Conservation (phyloP, 169 alveolate species). For the Plasmodium adleri region DNA sequence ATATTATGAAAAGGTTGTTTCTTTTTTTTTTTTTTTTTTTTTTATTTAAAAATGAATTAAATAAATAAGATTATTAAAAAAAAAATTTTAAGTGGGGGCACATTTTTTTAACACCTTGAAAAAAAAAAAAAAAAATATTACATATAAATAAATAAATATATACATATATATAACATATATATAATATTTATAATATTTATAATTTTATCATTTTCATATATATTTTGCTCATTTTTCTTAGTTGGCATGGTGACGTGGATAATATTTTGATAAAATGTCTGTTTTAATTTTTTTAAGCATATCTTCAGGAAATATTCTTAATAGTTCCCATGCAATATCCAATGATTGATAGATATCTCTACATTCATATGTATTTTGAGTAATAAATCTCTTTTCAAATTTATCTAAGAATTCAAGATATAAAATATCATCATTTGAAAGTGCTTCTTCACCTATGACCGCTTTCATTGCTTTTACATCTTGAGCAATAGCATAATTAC, state of each 20-base stretch:
- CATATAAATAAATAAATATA: background rate
- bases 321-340: conserved; percentile 98
- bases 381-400: conserved; percentile 97
- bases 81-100: no score
- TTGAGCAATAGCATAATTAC: conserved; percentile 99
- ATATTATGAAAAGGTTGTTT: no score
- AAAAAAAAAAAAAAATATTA: background rate
- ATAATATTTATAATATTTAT: background rate
- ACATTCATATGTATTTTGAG: conserved; percentile 98
- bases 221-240: background rate
- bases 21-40: no score
- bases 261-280: conserved; percentile 83
- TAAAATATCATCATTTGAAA: conserved; percentile 97
- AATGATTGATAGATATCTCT: conserved; percentile 97
- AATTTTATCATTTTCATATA: background rate
- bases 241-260: conserved; percentile 80
- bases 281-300: conserved; percentile 96
- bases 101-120: no score
- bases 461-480: conserved; percentile 99
- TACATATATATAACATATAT: background rate
- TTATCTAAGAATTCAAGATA: conserved; percentile 98
- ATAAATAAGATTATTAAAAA: no score
- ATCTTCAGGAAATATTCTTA: conserved; percentile 99
- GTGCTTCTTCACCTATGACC: conserved; percentile 99
- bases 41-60: no score